Percentiles rank a stretch among this genome's conserved stretches.
Evolutionary conservation across 2,329 filamentous ascomycete species (phyloP).

Genomic region (Didymella sp.): DNA sequence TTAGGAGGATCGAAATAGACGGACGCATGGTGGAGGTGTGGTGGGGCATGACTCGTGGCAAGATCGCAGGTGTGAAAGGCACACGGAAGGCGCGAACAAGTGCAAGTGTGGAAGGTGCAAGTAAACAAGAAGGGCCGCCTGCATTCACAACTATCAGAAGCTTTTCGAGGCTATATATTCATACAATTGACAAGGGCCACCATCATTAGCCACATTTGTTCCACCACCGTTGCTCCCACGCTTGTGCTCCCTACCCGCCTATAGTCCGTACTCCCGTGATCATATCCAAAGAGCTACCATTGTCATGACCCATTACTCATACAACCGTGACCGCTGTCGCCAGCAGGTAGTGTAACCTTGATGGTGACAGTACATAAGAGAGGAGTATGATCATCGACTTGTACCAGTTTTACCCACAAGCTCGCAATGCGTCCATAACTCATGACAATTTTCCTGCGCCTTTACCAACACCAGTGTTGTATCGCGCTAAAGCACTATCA

Average conservation of each 20-base stretch:
- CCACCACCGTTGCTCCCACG: conserved; percentile 13
- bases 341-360: conserved; percentile 1
- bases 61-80: not conserved
- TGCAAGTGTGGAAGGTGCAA: not conserved
- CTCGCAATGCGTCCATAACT: conserved; percentile 31
- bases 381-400: conserved; percentile 33
- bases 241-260: conserved; percentile 17
- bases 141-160: conserved; percentile 37
- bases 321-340: conserved; percentile 29
- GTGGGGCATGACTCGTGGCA: conserved; percentile 16
- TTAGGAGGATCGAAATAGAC: not conserved
- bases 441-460: conserved; percentile 20
- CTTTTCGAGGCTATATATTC: conserved; percentile 46
- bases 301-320: conserved; percentile 40
- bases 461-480: conserved; percentile 33
- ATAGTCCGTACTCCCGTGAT: conserved; percentile 6
- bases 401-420: conserved; percentile 36
- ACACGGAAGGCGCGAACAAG: not conserved
- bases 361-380: conserved; percentile 33
- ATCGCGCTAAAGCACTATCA: conserved; percentile 18
- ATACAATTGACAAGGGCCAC: conserved; percentile 47
- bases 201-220: conserved; percentile 33
- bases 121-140: conserved; percentile 29
- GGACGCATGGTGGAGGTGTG: conserved; percentile 7
- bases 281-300: conserved; percentile 21